These are phyloP conservation scores for Ramularia endophylla DNA, from an alignment of 2,329 filamentous ascomycete genomes.

Conservation along the genomic window DNA sequence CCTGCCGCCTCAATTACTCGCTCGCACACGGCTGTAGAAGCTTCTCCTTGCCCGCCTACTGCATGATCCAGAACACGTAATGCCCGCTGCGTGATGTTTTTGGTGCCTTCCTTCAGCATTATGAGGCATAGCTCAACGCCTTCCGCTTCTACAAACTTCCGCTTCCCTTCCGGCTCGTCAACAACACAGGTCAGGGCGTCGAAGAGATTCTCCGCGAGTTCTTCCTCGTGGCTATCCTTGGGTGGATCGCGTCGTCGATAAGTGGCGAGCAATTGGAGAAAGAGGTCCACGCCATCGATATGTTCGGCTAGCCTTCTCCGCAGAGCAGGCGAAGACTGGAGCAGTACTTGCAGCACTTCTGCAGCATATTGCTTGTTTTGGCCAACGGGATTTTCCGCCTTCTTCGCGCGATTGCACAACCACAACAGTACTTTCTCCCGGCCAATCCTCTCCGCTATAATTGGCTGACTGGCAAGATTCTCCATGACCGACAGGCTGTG, in stretches of 20 bases:
- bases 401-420: slow-evolving; percentile 69
- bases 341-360: slow-evolving; percentile 82
- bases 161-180: slow-evolving; percentile 68
- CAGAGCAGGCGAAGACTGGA: slow-evolving; percentile 67
- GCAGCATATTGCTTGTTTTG: slow-evolving; percentile 97
- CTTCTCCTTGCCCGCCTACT: slow-evolving; percentile 47
- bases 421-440: slow-evolving; percentile 66
- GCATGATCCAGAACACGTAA: slow-evolving; percentile 83
- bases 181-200: slow-evolving; percentile 76
- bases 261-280: slow-evolving; percentile 75
- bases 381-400: slow-evolving; percentile 59
- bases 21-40: slow-evolving; percentile 59
- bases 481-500: slow-evolving; percentile 77
- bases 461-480: slow-evolving; percentile 68
- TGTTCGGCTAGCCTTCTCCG: slow-evolving; percentile 52
- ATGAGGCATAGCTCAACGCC: slow-evolving; percentile 87
- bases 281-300: slow-evolving; percentile 64
- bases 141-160: slow-evolving; percentile 80
- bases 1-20: slow-evolving; percentile 76
- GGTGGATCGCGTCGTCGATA: slow-evolving; percentile 84
- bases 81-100: slow-evolving; percentile 68
- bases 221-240: slow-evolving; percentile 82
- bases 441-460: slow-evolving; percentile 66
- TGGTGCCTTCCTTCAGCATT: slow-evolving; percentile 84
- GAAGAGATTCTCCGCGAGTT: slow-evolving; percentile 92